Evolutionary conservation across 108 stramenopile genomes (phyloP).

Genomic region (Aureococcus anophagefferens): DNA sequence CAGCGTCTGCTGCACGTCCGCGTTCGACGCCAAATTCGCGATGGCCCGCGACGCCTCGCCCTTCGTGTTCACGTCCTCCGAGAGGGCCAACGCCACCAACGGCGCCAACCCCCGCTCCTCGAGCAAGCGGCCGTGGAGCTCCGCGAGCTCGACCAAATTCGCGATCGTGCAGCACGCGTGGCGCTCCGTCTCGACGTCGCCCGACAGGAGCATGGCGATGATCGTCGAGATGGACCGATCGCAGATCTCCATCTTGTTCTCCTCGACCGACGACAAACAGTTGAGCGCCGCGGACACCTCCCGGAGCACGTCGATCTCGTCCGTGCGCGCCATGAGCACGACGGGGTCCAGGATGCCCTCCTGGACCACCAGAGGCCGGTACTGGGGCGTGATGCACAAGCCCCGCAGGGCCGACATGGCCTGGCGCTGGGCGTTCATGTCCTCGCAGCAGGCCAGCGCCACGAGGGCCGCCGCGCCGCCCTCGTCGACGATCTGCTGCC

Average conservation of each 20-base stretch:
- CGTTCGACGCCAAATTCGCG: constrained; percentile 66
- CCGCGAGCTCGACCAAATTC: constrained; percentile 61
- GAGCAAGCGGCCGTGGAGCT: constrained; percentile 56
- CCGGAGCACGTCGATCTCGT: constrained; percentile 48
- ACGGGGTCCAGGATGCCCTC: constrained; percentile 69
- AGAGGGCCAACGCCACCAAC: constrained; percentile 48
- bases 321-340: constrained; percentile 61
- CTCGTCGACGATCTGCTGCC: constrained; percentile 51
- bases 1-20: constrained; percentile 57
- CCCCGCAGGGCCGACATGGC: constrained; percentile 61
- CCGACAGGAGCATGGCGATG: constrained; percentile 53
- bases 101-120: constrained; percentile 62
- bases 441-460: constrained; percentile 63
- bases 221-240: constrained; percentile 64
- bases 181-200: constrained; percentile 58
- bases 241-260: constrained; percentile 73
- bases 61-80: constrained; percentile 44
- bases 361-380: constrained; percentile 44
- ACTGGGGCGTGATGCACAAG: constrained; percentile 55
- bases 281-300: constrained; percentile 65
- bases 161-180: constrained; percentile 64
- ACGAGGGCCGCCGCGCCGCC: constrained; percentile 65
- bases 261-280: constrained; percentile 59
- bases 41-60: constrained; percentile 58
- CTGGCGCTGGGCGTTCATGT: constrained; percentile 60